phyloP scores from a whole-genome alignment of 306 rosid genomes.

The Acacia melanoxylon region DNA sequence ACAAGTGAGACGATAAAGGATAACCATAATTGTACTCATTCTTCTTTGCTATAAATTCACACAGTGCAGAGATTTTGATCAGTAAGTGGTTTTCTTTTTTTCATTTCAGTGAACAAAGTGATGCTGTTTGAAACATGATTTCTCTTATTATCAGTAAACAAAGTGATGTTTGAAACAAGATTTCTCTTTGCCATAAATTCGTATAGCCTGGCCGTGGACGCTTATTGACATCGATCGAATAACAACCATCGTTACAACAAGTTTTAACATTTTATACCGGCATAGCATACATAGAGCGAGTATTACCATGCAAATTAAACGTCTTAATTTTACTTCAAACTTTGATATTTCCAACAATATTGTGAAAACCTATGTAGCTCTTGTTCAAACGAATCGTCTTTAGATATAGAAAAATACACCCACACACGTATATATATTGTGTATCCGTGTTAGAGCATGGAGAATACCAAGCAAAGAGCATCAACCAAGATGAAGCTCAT shows the following conservation, averaged over 20 bases:
- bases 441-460: neutral
- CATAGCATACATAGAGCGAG: constrained; percentile 9
- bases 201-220: neutral
- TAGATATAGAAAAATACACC: neutral
- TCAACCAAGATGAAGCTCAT: constrained; percentile 23
- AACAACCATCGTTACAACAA: neutral
- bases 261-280: neutral
- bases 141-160: neutral
- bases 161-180: neutral
- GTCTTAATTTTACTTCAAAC: neutral
- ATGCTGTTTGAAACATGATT: neutral
- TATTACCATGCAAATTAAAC: constrained; percentile 29
- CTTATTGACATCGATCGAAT: neutral
- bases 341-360: neutral
- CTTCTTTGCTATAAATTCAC: neutral
- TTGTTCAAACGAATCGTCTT: neutral
- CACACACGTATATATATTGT: neutral
- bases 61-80: neutral
- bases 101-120: neutral
- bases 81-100: neutral
- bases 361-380: constrained; percentile 26
- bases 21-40: too few species aligned
- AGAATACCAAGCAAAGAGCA: neutral
- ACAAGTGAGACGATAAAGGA: neutral
- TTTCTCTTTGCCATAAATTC: neutral